These are phyloP conservation scores for Catenaria anguillulae DNA, from an alignment of 371 early-diverging fungal species.

Conservation along the genomic window DNA sequence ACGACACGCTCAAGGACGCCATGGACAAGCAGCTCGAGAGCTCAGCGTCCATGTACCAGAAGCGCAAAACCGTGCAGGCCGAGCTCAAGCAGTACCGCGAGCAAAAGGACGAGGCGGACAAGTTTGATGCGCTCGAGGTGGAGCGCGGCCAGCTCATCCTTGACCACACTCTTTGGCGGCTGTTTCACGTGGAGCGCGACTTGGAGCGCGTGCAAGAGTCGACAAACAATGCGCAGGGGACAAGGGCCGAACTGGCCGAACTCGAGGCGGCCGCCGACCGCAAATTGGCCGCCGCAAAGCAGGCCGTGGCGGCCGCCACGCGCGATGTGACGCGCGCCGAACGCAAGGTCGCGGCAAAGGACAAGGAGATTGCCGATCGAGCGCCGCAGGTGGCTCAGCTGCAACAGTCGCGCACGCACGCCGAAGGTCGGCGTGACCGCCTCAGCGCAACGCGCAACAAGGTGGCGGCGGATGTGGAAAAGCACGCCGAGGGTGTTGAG, in stretches of 20 bases:
- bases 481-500: not conserved
- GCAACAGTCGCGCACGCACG: slow-evolving; percentile 25
- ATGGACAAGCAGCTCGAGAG: slow-evolving; percentile 78
- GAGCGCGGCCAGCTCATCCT: slow-evolving; percentile 43
- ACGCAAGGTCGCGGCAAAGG: slow-evolving; percentile 47
- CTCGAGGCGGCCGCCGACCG: slow-evolving; percentile 28
- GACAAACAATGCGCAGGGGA: slow-evolving; percentile 26
- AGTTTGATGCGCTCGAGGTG: slow-evolving; percentile 49
- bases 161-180: slow-evolving; percentile 67
- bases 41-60: slow-evolving; percentile 72
- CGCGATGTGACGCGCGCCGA: slow-evolving; percentile 58
- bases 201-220: not conserved
- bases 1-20: slow-evolving; percentile 62
- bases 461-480: slow-evolving; percentile 7
- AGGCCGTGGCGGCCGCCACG: slow-evolving; percentile 52
- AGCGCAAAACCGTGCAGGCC: slow-evolving; percentile 64
- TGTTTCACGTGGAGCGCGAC: slow-evolving; percentile 60
- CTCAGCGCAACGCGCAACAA: slow-evolving; percentile 21
- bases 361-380: slow-evolving; percentile 39
- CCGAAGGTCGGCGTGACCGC: slow-evolving; percentile 26
- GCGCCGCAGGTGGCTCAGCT: slow-evolving; percentile 22
- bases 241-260: slow-evolving; percentile 22
- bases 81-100: slow-evolving; percentile 83
- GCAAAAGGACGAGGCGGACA: slow-evolving; percentile 79
- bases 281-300: slow-evolving; percentile 43